Percentiles rank a stretch among this genome's conserved stretches.
phyloP scores from a whole-genome alignment of 805 yeast genomes.

The Jamesozyma rosinii region DNA sequence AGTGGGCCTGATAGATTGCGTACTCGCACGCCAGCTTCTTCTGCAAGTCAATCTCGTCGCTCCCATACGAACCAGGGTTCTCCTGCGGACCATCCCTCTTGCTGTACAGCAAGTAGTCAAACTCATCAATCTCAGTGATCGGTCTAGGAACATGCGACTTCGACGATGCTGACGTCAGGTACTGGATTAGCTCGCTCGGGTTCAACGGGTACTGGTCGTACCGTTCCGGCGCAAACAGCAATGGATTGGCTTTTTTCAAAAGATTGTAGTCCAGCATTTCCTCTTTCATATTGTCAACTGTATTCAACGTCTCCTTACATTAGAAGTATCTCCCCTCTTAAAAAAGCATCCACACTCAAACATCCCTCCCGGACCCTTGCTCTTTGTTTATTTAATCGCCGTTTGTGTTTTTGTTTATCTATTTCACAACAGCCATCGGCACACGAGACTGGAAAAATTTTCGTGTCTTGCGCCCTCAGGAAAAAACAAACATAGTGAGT shows the following conservation, averaged over 20 bases:
- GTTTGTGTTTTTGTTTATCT: too few species aligned
- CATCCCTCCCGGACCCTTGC: too few species aligned
- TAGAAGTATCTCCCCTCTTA: too few species aligned
- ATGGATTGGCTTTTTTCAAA: slow-evolving; percentile 23
- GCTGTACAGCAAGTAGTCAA: slow-evolving; percentile 20
- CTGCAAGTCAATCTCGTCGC: slow-evolving; percentile 20
- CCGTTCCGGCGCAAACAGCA: slow-evolving; percentile 17
- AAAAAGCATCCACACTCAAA: too few species aligned
- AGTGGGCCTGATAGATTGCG: slow-evolving; percentile 20
- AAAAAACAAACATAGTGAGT: too few species aligned
- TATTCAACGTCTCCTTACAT: too few species aligned
- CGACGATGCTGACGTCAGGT: slow-evolving; percentile 12
- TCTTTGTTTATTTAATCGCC: too few species aligned
- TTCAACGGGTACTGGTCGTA: slow-evolving; percentile 25
- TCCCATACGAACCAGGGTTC: too few species aligned
- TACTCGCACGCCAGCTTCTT: slow-evolving; percentile 24
- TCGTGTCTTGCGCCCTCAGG: too few species aligned
- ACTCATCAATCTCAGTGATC: slow-evolving; percentile 18
- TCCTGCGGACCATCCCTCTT: slow-evolving; percentile 1
- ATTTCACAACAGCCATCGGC: too few species aligned
- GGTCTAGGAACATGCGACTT: slow-evolving; percentile 9
- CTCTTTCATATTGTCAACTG: too few species aligned
- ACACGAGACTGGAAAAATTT: too few species aligned
- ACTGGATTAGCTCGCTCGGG: slow-evolving; percentile 21
- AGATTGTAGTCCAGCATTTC: slow-evolving; percentile 10